Percentiles rank a stretch among this genome's conserved stretches.
phyloP scores from a whole-genome alignment of 345 rosid species.

The Alliaria petiolata region DNA sequence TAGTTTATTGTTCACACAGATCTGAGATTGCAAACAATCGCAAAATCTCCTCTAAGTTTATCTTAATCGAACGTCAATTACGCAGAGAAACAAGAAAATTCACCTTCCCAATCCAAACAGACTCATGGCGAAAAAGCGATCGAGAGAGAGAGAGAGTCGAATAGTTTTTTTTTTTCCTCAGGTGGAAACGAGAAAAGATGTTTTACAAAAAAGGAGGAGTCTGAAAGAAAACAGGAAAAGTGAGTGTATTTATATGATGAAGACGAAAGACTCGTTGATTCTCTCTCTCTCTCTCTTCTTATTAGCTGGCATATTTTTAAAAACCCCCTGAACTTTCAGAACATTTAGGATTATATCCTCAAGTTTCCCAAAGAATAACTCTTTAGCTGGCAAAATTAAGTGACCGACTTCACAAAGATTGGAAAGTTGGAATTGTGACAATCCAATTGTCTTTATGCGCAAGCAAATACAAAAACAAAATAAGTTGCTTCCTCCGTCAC shows the following conservation, averaged over 20 bases:
- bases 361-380: too few species aligned
- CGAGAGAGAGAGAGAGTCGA: background rate
- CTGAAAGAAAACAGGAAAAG: constrained; percentile 14
- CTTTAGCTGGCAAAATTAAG: constrained; percentile 1
- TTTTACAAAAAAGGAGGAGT: background rate
- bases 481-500: background rate
- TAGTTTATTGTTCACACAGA: constrained; percentile 6
- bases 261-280: constrained; percentile 17
- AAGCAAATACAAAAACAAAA: background rate
- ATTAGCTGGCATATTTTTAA: constrained; percentile 22
- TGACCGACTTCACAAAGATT: background rate
- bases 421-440: background rate
- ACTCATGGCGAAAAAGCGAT: constrained; percentile 22
- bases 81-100: background rate
- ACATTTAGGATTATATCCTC: background rate
- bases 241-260: constrained; percentile 14
- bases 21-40: constrained; percentile 23
- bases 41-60: background rate
- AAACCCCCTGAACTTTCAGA: background rate
- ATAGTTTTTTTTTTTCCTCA: background rate
- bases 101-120: constrained; percentile 32
- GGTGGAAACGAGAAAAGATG: constrained; percentile 20
- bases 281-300: constrained; percentile 10
- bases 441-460: background rate
- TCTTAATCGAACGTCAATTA: background rate